Base-by-base conservation (phyloP, 345 rosid species). In the Eucalyptus regnans region DNA sequence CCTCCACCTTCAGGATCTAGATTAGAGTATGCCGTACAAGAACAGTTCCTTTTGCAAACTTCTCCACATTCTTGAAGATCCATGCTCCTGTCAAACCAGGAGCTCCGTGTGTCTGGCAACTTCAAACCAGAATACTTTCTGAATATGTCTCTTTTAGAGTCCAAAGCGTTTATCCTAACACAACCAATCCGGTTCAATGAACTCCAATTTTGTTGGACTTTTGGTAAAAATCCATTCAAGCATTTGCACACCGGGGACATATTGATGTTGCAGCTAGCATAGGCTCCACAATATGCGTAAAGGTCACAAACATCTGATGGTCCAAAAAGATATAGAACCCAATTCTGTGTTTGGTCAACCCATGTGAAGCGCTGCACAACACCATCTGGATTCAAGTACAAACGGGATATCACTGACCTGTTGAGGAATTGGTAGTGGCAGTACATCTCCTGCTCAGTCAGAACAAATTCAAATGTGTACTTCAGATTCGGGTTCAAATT, bases 1-100 rank as follows among this genome's bases (percentile, higher is more conserved):
- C 60, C 87, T 44, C 94, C 95, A 60, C 91, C 93, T 76, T 87
- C 76, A 27, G 93, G 54, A 86, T 91, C 88, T n/a, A 89, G 51
- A 86, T 79, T 90, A 1, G 94, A 91, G 86, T 93, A 95, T 87
- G 95, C 96, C 3, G 51, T 92, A 17, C 95, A 94, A 27, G 94
- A 92, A 81, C 95, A 94, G 44, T 95, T 93, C n/a, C 86, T 80
- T 37, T n/a, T 31, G 88, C 95, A 94, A 49, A 58, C 9, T 18
- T 43, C 11, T 86, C 89, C 88, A 85, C 94, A 95, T 51, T 89
- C 93, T 11, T 81, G 41, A 7, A 92, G 93, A 44, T 54, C 89
- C 44, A 91, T 87, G 12, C 68, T 89, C 50, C 86, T 88, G 23
- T 90, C 86, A 54, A 68, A 86, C 90, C 92, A 90, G 3, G 94